Percentiles rank a stretch among this genome's conserved stretches.
Conservation (phyloP, 495 filamentous ascomycete species). For the Hypomontagnella submonticulosa region DNA sequence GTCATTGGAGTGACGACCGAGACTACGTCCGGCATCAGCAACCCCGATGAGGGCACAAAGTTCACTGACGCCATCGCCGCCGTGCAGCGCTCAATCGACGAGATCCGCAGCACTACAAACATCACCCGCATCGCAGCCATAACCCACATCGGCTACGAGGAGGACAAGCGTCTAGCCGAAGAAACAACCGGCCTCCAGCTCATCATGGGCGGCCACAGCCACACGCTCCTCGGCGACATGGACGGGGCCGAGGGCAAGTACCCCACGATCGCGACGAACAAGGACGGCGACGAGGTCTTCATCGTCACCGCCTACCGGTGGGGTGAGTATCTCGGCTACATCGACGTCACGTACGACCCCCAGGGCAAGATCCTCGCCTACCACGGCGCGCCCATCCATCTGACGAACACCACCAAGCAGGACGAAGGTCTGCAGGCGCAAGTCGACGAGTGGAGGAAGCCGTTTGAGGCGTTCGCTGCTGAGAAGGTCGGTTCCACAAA, state of each 20-base stretch:
- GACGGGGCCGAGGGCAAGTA: slow-evolving; percentile 62
- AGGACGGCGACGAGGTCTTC: slow-evolving; percentile 69
- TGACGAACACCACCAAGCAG: slow-evolving; percentile 64
- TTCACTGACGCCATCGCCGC: slow-evolving; percentile 62
- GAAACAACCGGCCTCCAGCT: slow-evolving; percentile 63
- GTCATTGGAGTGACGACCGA: slow-evolving; percentile 68
- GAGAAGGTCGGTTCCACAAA: slow-evolving; percentile 59
- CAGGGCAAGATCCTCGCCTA: slow-evolving; percentile 65
- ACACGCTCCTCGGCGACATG: slow-evolving; percentile 66
- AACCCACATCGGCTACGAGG: slow-evolving; percentile 69
- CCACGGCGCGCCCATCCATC: slow-evolving; percentile 65
- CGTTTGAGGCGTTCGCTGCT: slow-evolving; percentile 62
- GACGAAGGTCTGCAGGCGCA: slow-evolving; percentile 62
- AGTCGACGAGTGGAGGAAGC: slow-evolving; percentile 61
- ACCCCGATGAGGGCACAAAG: slow-evolving; percentile 59
- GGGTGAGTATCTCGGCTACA: slow-evolving; percentile 70
- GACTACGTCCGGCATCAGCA: slow-evolving; percentile 62
- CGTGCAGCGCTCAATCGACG: slow-evolving; percentile 64
- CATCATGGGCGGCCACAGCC: slow-evolving; percentile 69
- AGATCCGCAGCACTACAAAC: slow-evolving; percentile 60
- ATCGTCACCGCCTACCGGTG: slow-evolving; percentile 69
- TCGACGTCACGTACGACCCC: slow-evolving; percentile 64
- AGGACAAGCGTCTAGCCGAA: slow-evolving; percentile 64
- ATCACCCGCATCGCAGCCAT: slow-evolving; percentile 66
- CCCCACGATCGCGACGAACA: slow-evolving; percentile 66